These are phyloP conservation scores for Zychaea mexicana DNA, from an alignment of 371 early-diverging fungal species.

Conservation along the genomic window DNA sequence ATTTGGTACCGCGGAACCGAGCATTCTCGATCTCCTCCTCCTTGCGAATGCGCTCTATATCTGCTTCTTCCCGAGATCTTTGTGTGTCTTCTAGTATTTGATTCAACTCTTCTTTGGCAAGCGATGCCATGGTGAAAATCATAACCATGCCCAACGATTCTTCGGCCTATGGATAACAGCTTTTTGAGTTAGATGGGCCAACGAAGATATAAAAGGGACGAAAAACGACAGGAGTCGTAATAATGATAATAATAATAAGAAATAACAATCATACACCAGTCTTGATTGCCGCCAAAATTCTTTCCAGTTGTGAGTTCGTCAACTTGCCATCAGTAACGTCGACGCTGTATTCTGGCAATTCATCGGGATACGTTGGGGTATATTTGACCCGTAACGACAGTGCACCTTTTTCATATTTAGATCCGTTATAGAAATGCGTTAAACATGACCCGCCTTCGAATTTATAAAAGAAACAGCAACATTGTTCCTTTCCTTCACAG, in stretches of 20 bases:
- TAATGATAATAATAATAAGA: too few species aligned
- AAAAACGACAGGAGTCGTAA: too few species aligned
- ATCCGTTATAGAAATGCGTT: too few species aligned
- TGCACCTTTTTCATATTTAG: conserved; percentile 31
- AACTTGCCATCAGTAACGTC: conserved; percentile 54
- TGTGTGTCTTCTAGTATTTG: conserved; percentile 59
- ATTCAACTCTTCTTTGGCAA: conserved; percentile 76
- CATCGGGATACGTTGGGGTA: conserved; percentile 88
- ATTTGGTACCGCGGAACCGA: conserved; percentile 83
- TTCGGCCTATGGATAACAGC: conserved; percentile 59
- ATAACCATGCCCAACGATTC: conserved; percentile 91
- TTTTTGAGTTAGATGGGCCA: too few species aligned
- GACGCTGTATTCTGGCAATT: conserved; percentile 72
- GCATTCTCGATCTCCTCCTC: conserved; percentile 83
- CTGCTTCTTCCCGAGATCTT: conserved; percentile 52
- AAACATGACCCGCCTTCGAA: too few species aligned
- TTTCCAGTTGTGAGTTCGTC: conserved; percentile 43
- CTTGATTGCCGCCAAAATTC: conserved; percentile 47
- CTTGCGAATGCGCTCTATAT: conserved; percentile 59
- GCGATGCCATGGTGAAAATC: conserved; percentile 85
- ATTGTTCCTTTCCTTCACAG: background rate
- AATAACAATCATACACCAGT: conserved; percentile 40
- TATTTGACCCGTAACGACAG: conserved; percentile 73
- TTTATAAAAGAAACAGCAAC: background rate
- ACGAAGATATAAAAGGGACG: too few species aligned